phyloP scores from a whole-genome alignment of 108 stramenopile genomes.

The Cyclotella sp. region DNA sequence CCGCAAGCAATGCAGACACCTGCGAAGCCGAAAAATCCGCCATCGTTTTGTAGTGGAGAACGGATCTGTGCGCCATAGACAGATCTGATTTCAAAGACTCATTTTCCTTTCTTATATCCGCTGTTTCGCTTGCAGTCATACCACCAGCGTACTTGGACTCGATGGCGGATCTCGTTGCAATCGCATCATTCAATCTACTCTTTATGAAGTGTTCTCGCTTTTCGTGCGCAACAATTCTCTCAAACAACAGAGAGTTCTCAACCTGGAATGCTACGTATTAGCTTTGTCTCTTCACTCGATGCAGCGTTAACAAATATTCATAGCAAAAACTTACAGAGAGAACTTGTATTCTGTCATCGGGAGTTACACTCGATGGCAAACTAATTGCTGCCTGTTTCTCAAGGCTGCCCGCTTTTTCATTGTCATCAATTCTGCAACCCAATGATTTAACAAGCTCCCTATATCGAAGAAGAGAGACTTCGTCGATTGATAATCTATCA shows the following conservation, averaged over 20 bases:
- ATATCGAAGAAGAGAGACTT: not conserved
- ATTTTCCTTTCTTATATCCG: not conserved
- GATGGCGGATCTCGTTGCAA: not conserved
- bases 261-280: not conserved
- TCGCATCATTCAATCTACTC: not conserved
- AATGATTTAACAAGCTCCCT: conserved; percentile 3
- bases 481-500: not conserved
- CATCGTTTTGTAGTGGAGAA: conserved; percentile 1
- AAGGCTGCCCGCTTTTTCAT: not conserved
- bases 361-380: not conserved
- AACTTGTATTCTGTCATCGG: not conserved
- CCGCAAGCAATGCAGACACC: not conserved
- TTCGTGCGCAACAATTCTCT: conserved; percentile 4
- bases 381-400: not conserved
- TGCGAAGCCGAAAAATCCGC: conserved; percentile 16
- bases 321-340: conserved; percentile 1
- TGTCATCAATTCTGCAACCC: not conserved
- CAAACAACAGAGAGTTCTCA: conserved; percentile 12
- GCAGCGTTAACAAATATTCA: not conserved
- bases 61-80: not conserved
- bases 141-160: conserved; percentile 6
- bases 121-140: conserved; percentile 5
- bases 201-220: conserved; percentile 11
- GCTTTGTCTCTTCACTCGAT: not conserved
- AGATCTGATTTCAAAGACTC: conserved; percentile 10